Conservation (phyloP, 2,329 filamentous ascomycete species). For the Beauveria varroae region DNA sequence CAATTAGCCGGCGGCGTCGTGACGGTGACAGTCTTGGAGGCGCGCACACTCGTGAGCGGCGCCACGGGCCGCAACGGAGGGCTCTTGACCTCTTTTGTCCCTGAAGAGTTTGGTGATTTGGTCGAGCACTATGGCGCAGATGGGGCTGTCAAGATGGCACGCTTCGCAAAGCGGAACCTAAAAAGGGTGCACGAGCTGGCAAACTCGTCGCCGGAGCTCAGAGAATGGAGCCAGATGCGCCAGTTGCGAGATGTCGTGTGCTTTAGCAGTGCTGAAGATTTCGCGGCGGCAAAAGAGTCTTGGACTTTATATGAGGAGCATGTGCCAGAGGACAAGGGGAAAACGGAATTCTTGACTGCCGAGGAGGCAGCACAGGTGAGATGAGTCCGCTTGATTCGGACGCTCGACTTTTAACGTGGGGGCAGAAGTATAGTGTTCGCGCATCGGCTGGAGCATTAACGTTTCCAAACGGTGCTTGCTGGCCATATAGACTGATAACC, state of each 20-base stretch:
- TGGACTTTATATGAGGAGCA: constrained; percentile 11
- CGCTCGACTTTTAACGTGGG: background rate
- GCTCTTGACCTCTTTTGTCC: constrained; percentile 23
- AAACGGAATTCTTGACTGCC: background rate
- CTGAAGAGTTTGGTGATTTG: constrained; percentile 30
- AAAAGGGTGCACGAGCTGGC: constrained; percentile 17
- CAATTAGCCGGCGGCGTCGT: background rate
- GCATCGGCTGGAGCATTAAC: constrained; percentile 8
- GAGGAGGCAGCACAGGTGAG: constrained; percentile 15
- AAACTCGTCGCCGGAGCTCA: constrained; percentile 12
- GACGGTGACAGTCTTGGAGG: constrained; percentile 20
- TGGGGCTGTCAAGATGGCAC: constrained; percentile 32
- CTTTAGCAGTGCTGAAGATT: constrained; percentile 16
- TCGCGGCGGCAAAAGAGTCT: constrained; percentile 13
- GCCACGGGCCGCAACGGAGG: constrained; percentile 26
- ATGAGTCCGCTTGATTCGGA: background rate
- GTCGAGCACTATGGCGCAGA: constrained; percentile 22
- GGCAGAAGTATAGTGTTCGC: constrained; percentile 20
- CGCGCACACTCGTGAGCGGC: constrained; percentile 21
- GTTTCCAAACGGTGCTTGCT: constrained; percentile 27
- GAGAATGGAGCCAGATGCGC: constrained; percentile 16
- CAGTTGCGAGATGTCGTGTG: constrained; percentile 5
- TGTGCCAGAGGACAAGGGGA: constrained; percentile 15
- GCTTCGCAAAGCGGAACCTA: constrained; percentile 34
- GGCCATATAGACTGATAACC: constrained; percentile 32